Evolutionary conservation across 805 yeast species (phyloP).

Genomic region (Osmozyma mogii): DNA sequence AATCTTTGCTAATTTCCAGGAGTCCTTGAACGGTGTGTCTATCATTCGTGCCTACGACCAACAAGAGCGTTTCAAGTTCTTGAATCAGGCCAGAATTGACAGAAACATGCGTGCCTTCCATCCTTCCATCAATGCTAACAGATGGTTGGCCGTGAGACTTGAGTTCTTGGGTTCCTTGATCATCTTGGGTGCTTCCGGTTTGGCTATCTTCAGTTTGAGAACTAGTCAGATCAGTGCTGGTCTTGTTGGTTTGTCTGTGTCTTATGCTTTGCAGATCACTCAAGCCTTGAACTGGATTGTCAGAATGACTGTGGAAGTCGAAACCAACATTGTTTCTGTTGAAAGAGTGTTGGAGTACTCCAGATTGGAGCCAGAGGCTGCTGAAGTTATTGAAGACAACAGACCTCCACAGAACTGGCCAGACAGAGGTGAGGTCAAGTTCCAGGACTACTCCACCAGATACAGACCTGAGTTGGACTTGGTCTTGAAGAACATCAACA

Average conservation of each 20-base stretch:
- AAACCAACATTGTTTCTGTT: slow-evolving; percentile 93
- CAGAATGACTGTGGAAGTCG: slow-evolving; percentile 97
- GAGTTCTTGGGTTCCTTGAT: slow-evolving; percentile 88
- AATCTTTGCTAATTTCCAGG: slow-evolving; percentile 78
- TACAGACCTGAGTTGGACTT: slow-evolving; percentile 39
- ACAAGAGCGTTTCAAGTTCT: slow-evolving; percentile 49
- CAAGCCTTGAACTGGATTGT: slow-evolving; percentile 96
- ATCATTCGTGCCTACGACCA: slow-evolving; percentile 72
- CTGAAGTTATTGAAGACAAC: slow-evolving; percentile 50
- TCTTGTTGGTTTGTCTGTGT: slow-evolving; percentile 85
- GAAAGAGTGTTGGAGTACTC: slow-evolving; percentile 91
- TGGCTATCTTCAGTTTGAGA: slow-evolving; percentile 63
- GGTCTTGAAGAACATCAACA: slow-evolving; percentile 32
- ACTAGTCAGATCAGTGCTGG: slow-evolving; percentile 78
- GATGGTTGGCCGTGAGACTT: slow-evolving; percentile 95
- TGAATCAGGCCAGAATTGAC: slow-evolving; percentile 69
- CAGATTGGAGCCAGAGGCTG: slow-evolving; percentile 76
- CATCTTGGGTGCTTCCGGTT: slow-evolving; percentile 77
- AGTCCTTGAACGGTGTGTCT: slow-evolving; percentile 66
- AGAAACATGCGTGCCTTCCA: slow-evolving; percentile 86
- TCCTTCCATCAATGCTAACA: slow-evolving; percentile 85
- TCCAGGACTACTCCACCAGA: slow-evolving; percentile 31
- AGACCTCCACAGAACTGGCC: slow-evolving; percentile 51
- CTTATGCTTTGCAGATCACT: slow-evolving; percentile 88
- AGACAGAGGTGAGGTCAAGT: slow-evolving; percentile 26